Conservation (phyloP, 2,329 filamentous ascomycete species). For the Diplodia scrobiculata region DNA sequence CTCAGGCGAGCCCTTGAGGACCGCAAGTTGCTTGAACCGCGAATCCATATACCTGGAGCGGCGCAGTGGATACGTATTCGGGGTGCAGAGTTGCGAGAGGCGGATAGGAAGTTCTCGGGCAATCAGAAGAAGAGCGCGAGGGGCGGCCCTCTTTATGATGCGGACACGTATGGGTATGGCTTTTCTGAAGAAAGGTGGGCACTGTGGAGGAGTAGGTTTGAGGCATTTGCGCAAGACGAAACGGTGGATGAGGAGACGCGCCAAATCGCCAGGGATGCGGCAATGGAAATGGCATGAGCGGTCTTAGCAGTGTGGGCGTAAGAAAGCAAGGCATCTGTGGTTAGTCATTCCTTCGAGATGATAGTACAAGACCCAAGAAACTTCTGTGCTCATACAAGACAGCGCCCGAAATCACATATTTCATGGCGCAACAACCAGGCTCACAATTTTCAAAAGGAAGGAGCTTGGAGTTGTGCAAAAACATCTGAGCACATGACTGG, state of each 20-base stretch:
- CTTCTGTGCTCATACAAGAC: not conserved
- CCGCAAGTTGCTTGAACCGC: not conserved
- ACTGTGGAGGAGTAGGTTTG: not conserved
- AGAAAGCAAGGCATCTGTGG: not conserved
- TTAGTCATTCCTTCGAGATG: not conserved
- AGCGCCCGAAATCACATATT: not conserved
- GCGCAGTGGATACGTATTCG: not conserved
- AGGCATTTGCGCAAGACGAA: not conserved
- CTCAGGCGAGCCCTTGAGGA: slow-evolving; percentile 1
- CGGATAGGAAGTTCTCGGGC: not conserved
- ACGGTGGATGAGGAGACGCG: not conserved
- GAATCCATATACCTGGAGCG: not conserved
- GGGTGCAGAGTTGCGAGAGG: not conserved
- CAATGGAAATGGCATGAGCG: not conserved
- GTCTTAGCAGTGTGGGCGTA: not conserved
- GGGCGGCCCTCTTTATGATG: not conserved
- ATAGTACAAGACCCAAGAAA: not conserved
- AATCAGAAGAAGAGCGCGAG: not conserved
- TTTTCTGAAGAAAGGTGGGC: not conserved
- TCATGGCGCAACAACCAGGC: not conserved
- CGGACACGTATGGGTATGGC: not conserved
- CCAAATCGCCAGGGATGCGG: not conserved
- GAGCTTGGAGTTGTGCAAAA: no score
- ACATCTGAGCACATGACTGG: no score
- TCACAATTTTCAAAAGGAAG: no score